A percentile compares a stretch with the other conserved stretches of the same genome.
Evolutionary conservation across 2,329 filamentous ascomycete species (phyloP).

Genomic region (Xylaria sp.): DNA sequence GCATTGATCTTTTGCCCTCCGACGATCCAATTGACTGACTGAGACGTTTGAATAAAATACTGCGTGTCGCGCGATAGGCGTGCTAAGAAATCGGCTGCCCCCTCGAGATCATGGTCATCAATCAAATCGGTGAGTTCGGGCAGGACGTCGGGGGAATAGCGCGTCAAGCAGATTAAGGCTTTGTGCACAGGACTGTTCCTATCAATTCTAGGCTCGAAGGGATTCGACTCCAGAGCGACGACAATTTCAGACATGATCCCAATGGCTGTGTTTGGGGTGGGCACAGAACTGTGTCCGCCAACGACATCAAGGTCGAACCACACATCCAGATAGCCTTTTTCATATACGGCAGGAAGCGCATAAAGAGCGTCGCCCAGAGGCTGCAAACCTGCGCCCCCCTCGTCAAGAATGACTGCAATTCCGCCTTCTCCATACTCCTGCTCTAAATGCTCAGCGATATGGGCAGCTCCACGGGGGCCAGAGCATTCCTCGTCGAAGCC

Average conservation of each 20-base stretch:
- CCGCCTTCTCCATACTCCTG: slow-evolving; percentile 1
- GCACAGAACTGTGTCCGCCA: slow-evolving; percentile 7
- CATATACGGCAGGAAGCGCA: slow-evolving; percentile 11
- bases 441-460: slow-evolving; percentile 9
- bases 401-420: slow-evolving; percentile 10
- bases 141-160: not conserved
- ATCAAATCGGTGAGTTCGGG: slow-evolving; percentile 7
- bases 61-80: not conserved
- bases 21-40: not conserved
- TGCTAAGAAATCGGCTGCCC: not conserved
- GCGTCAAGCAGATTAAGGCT: slow-evolving; percentile 9
- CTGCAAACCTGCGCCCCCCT: slow-evolving; percentile 3
- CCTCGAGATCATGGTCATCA: not conserved
- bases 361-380: not conserved
- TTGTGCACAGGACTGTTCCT: slow-evolving; percentile 6
- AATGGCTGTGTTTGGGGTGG: slow-evolving; percentile 3
- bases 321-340: slow-evolving; percentile 14
- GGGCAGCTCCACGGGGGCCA: not conserved
- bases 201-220: not conserved
- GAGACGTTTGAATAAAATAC: slow-evolving; percentile 12
- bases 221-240: not conserved
- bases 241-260: slow-evolving; percentile 13
- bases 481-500: slow-evolving; percentile 18
- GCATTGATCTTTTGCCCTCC: slow-evolving; percentile 15
- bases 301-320: slow-evolving; percentile 3